A percentile compares a stretch with the other conserved stretches of the same genome.
Evolutionary conservation across 2,329 filamentous ascomycete genomes (phyloP).

Genomic region (Aspergillus flavus): DNA sequence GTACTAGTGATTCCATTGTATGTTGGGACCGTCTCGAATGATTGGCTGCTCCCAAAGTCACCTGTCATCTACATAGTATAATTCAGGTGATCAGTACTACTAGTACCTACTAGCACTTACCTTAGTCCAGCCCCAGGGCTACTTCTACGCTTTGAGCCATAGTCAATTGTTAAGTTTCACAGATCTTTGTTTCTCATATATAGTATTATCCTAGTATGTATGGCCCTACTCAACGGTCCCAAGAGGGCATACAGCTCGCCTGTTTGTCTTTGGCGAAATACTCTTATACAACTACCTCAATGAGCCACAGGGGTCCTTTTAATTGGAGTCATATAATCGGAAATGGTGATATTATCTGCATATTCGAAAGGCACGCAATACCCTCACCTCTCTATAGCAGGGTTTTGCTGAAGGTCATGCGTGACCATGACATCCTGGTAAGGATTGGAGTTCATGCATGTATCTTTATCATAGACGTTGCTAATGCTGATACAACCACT

Average conservation of each 20-base stretch:
- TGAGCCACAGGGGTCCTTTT: slow-evolving; percentile 41
- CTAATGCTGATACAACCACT: neutral
- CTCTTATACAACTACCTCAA: slow-evolving; percentile 45
- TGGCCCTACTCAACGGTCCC: slow-evolving; percentile 10
- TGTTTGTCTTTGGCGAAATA: slow-evolving; percentile 45
- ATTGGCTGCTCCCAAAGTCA: neutral
- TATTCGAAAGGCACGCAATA: slow-evolving; percentile 36
- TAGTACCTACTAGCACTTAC: neutral
- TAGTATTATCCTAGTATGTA: slow-evolving; percentile 13
- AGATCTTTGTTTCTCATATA: neutral
- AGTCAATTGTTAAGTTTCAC: neutral
- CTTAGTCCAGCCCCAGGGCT: neutral
- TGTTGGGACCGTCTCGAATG: neutral
- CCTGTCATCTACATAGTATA: neutral
- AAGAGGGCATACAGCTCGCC: slow-evolving; percentile 18
- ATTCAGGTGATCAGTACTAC: neutral
- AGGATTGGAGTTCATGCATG: neutral
- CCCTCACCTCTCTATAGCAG: slow-evolving; percentile 8
- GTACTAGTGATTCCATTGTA: neutral
- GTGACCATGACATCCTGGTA: slow-evolving; percentile 42
- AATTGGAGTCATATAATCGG: slow-evolving; percentile 48
- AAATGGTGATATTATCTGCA: slow-evolving; percentile 36
- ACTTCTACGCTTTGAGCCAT: neutral
- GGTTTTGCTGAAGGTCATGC: slow-evolving; percentile 38
- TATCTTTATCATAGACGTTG: neutral